phyloP scores from a whole-genome alignment of 495 filamentous ascomycete genomes.

The Penicillium verhagenii region DNA sequence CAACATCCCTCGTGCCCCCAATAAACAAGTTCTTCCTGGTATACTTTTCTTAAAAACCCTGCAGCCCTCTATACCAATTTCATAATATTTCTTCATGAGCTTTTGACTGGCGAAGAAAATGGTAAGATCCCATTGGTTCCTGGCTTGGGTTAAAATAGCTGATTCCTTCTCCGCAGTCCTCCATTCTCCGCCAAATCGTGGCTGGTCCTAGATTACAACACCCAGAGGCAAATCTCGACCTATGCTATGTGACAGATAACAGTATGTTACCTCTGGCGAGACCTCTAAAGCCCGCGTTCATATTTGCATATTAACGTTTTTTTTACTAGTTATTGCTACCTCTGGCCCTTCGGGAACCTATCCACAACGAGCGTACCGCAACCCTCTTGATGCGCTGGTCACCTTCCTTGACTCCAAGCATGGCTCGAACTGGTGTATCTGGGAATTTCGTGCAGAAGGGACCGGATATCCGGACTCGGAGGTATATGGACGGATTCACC shows the following conservation, averaged over 20 bases:
- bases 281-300: too few species aligned
- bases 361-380: slow-evolving; percentile 87
- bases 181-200: slow-evolving; percentile 69
- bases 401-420: slow-evolving; percentile 84
- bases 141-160: not conserved
- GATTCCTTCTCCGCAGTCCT: slow-evolving; percentile 44
- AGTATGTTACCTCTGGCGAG: slow-evolving; percentile 43
- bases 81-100: not conserved
- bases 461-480: slow-evolving; percentile 91
- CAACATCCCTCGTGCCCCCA: not conserved
- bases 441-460: slow-evolving; percentile 96
- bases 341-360: slow-evolving; percentile 88
- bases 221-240: slow-evolving; percentile 82
- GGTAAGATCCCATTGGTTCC: not conserved
- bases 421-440: slow-evolving; percentile 82
- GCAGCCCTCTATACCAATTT: slow-evolving; percentile 1
- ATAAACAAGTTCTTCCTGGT: not conserved
- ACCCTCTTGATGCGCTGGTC: slow-evolving; percentile 81
- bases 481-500: slow-evolving; percentile 77
- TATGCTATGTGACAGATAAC: slow-evolving; percentile 90
- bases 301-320: too few species aligned
- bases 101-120: slow-evolving; percentile 1
- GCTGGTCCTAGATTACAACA: slow-evolving; percentile 80
- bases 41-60: not conserved
- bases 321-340: slow-evolving; percentile 65